Evolutionary conservation across 148 eudicot genomes (phyloP), one percentile per base, ranked within the genome.

Genomic region (Beta vulgaris): DNA sequence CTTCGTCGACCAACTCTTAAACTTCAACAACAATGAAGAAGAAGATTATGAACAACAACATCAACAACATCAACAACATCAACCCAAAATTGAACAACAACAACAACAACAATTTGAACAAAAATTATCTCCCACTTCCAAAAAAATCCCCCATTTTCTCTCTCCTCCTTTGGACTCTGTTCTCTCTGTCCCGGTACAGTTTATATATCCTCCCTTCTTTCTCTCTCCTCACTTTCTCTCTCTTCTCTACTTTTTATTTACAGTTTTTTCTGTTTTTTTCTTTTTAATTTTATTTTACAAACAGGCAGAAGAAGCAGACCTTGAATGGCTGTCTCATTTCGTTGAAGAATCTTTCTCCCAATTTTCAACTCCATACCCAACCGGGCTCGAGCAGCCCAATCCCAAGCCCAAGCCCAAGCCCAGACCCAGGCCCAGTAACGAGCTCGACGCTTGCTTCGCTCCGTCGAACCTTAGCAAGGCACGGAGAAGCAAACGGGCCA

Each of bases 1-100:
- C 28, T 88, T 81, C 14, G 88, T 88, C 0, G 91, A 88, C 73
- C 82, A 86, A 69, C 85, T 88, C 6, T 84, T 88, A 1, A 88
- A 86, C 39, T 72, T 86, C 61, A 81, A 84, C 34, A 23, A 79
- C 14, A 73, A 61, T 5, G 68, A 59, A 49, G 60, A 15, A 0
- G n/a, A 51, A 1, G 79, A 80, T 39, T 83, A n/a, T 71, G 32
- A 71, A 25, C 64, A 37, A 8, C 73, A 0, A 26, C 32, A 3
- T 12, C 34, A 25, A 13, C 21, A 54, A 71, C 6, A 80, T 28
- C 77, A 73, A 36, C 64, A 75, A 21, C 48, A 71, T n/a, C n/a
- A n/a, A n/a, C n/a, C 32, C 37, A 71, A 54, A 14, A 19, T 2
- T 51, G 42, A 3, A 3, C 34, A 25, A 13, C 21, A 54, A 71